Conservation (phyloP, 164 flowering plant species). For the Tetracentron sinense region DNA sequence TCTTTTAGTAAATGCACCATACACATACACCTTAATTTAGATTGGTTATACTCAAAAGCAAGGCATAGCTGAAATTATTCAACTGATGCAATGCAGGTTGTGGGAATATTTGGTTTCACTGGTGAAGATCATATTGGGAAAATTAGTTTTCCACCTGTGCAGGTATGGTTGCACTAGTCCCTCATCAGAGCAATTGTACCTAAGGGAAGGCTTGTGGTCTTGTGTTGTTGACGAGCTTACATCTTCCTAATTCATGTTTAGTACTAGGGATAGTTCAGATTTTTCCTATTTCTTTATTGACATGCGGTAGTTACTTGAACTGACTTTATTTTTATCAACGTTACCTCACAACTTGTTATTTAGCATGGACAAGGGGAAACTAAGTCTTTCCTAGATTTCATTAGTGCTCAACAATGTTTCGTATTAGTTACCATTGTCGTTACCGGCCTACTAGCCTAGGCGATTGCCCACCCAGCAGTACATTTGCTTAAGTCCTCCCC, state of each 20-base stretch:
- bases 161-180: constrained; percentile 39
- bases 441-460: no score
- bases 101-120: constrained; percentile 85
- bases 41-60: not conserved
- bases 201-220: not conserved
- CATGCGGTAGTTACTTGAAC: no score
- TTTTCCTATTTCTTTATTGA: no score
- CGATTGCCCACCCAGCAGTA: no score
- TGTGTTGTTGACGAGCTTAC: no score
- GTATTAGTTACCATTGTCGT: no score
- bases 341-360: not conserved
- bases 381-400: not conserved
- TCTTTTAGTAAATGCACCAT: not conserved
- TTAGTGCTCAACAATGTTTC: not conserved
- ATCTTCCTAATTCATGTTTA: no score
- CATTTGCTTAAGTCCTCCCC: no score
- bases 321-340: not conserved
- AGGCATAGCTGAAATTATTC: not conserved
- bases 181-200: not conserved
- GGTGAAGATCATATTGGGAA: constrained; percentile 94
- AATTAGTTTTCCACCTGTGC: constrained; percentile 82
- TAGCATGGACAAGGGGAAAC: not conserved
- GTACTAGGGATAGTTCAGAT: no score
- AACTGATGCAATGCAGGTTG: constrained; percentile 47
- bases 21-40: not conserved